Evolutionary conservation across 2,329 filamentous ascomycete species (phyloP).

Genomic region (Macrophomina tecta): DNA sequence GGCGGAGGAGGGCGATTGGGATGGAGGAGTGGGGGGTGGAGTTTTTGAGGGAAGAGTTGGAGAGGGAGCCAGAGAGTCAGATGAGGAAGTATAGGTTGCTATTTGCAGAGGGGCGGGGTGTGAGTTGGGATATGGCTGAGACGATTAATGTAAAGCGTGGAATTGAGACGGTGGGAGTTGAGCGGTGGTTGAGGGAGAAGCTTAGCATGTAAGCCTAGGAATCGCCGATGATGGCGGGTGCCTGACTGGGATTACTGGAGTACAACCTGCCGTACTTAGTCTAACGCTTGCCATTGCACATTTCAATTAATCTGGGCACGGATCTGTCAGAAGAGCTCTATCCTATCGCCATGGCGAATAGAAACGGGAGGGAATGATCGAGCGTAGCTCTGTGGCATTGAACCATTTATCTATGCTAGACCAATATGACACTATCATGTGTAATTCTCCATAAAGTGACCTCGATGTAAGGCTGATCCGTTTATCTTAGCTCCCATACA

Average conservation of each 20-base stretch:
- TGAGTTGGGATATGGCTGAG: constrained; percentile 61
- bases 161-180: constrained; percentile 54
- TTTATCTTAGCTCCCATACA: too few species aligned
- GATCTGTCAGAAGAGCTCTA: too few species aligned
- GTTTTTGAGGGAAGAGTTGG: constrained; percentile 54
- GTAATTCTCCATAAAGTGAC: too few species aligned
- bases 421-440: too few species aligned
- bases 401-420: too few species aligned
- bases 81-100: constrained; percentile 67
- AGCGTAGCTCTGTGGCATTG: too few species aligned
- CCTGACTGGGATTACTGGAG: background rate
- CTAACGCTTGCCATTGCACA: too few species aligned
- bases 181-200: constrained; percentile 43
- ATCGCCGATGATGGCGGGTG: too few species aligned
- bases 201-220: constrained; percentile 23
- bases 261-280: background rate
- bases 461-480: too few species aligned
- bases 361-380: too few species aligned
- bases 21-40: constrained; percentile 59
- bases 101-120: constrained; percentile 64
- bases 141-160: constrained; percentile 61
- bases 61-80: constrained; percentile 53
- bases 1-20: constrained; percentile 45
- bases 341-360: too few species aligned
- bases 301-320: too few species aligned